A percentile compares a stretch with the other conserved stretches of the same genome.
phyloP scores from a whole-genome alignment of 1,284 basidiomycete genomes.

The Malassezia japonica region DNA sequence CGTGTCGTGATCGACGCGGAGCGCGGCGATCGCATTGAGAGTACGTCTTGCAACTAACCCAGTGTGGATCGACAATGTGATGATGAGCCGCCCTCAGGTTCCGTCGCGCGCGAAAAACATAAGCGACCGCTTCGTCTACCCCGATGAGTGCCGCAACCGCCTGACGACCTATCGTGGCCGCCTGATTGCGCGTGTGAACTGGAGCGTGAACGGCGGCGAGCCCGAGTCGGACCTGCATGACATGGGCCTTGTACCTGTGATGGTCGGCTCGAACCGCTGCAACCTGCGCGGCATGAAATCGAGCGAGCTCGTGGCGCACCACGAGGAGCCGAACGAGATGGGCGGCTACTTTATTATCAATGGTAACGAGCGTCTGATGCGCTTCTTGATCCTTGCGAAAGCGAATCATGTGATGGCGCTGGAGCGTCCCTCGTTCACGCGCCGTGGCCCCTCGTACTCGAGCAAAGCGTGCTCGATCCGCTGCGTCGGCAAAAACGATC shows the following conservation, averaged over 20 bases:
- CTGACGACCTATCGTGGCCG: conserved; percentile 81
- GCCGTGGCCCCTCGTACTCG: conserved; percentile 89
- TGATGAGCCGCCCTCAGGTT: conserved; percentile 75
- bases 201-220: conserved; percentile 68
- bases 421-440: conserved; percentile 72
- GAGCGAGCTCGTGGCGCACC: conserved; percentile 71
- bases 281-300: conserved; percentile 78
- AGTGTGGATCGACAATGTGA: conserved; percentile 81
- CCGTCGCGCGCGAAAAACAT: conserved; percentile 70
- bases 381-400: conserved; percentile 83
- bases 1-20: conserved; percentile 84
- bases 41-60: conserved; percentile 15
- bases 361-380: conserved; percentile 96
- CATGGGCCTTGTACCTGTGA: conserved; percentile 86
- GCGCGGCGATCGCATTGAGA: conserved; percentile 46
- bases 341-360: conserved; percentile 99
- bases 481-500: conserved; percentile 59
- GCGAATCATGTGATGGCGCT: conserved; percentile 82
- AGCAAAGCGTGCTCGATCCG: conserved; percentile 90
- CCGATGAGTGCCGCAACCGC: conserved; percentile 63
- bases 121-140: conserved; percentile 70
- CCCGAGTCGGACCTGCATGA: conserved; percentile 69
- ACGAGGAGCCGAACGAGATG: conserved; percentile 96
- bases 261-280: conserved; percentile 95
- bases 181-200: conserved; percentile 80